phyloP scores from a whole-genome alignment of 768 basidiomycete genomes.

The Omphalotus guepiniiformis region DNA sequence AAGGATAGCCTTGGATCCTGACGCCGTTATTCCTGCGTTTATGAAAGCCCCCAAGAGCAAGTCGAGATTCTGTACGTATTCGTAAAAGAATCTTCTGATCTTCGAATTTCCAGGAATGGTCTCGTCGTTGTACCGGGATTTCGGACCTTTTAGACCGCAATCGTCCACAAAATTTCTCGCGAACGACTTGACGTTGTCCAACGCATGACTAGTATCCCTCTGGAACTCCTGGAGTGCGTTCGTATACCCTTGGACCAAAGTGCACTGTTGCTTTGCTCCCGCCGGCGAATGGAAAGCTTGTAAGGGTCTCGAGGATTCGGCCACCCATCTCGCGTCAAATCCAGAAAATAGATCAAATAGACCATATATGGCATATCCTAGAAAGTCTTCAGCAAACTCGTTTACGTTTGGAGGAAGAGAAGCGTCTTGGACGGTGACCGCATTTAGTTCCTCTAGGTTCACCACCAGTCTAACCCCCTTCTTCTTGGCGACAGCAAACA shows the following conservation, averaged over 20 bases:
- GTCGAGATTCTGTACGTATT: conserved; percentile 16
- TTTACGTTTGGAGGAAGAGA: not conserved
- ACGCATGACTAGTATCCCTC: not conserved
- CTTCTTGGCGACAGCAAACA: conserved; percentile 1
- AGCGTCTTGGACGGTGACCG: not conserved
- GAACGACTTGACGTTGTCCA: not conserved
- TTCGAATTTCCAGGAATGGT: conserved; percentile 19
- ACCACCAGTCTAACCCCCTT: not conserved
- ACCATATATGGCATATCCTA: not conserved
- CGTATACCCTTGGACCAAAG: conserved; percentile 10
- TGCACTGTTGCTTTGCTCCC: conserved; percentile 11
- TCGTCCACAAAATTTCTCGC: not conserved
- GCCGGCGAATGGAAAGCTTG: conserved; percentile 9
- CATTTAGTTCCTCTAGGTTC: not conserved
- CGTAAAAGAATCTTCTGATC: conserved; percentile 26
- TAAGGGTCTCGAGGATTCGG: not conserved
- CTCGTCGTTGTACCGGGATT: conserved; percentile 17
- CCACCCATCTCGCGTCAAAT: conserved; percentile 2
- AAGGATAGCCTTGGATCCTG: not conserved
- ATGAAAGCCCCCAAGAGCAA: not conserved
- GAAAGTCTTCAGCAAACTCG: conserved; percentile 4
- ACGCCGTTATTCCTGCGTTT: not conserved
- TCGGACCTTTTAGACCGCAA: conserved; percentile 19
- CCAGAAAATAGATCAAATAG: conserved; percentile 1
- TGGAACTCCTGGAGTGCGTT: conserved; percentile 9